phyloP scores from a whole-genome alignment of 352 stramenopile genomes.

The Phytophthora pinifolia region DNA sequence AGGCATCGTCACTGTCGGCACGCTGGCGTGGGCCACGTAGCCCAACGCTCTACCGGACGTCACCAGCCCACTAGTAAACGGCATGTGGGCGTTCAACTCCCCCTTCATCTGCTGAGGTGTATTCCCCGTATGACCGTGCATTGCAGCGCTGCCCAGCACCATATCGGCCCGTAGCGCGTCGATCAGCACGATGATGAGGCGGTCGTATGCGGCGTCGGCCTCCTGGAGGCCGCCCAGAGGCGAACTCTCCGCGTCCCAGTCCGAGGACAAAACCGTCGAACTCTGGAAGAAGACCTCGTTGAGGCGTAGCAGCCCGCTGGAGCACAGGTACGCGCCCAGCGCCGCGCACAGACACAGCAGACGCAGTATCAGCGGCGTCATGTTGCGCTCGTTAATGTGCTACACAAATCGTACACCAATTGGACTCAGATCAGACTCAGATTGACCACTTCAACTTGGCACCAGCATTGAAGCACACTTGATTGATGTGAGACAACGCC shows the following conservation, averaged over 20 bases:
- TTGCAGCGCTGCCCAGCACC: slow-evolving; percentile 67
- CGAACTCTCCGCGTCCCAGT: slow-evolving; percentile 6
- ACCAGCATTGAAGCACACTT: too few species aligned
- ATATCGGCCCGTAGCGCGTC: slow-evolving; percentile 88
- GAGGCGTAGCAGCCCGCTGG: slow-evolving; percentile 57
- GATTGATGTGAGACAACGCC: background rate
- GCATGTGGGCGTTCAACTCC: slow-evolving; percentile 73
- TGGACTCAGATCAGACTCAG: slow-evolving; percentile 3
- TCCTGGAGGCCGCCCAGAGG: slow-evolving; percentile 4
- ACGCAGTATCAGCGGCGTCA: slow-evolving; percentile 22
- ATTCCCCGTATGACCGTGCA: slow-evolving; percentile 25
- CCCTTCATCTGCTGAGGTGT: slow-evolving; percentile 4
- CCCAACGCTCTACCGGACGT: slow-evolving; percentile 48
- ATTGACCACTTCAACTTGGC: slow-evolving; percentile 19
- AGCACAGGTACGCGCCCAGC: slow-evolving; percentile 47
- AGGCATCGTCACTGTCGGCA: slow-evolving; percentile 90
- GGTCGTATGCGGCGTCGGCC: slow-evolving; percentile 48
- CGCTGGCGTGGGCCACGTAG: slow-evolving; percentile 79
- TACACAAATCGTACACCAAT: slow-evolving; percentile 16
- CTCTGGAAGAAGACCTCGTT: slow-evolving; percentile 54
- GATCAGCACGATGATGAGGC: slow-evolving; percentile 86
- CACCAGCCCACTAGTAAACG: slow-evolving; percentile 58
- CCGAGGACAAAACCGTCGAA: background rate
- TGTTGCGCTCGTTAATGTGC: slow-evolving; percentile 4
- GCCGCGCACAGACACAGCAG: slow-evolving; percentile 44